A percentile compares a stretch with the other conserved stretches of the same genome.
These are phyloP conservation scores for Diaporthe citrichinensis DNA, from an alignment of 2,329 filamentous ascomycete species.

Conservation along the genomic window DNA sequence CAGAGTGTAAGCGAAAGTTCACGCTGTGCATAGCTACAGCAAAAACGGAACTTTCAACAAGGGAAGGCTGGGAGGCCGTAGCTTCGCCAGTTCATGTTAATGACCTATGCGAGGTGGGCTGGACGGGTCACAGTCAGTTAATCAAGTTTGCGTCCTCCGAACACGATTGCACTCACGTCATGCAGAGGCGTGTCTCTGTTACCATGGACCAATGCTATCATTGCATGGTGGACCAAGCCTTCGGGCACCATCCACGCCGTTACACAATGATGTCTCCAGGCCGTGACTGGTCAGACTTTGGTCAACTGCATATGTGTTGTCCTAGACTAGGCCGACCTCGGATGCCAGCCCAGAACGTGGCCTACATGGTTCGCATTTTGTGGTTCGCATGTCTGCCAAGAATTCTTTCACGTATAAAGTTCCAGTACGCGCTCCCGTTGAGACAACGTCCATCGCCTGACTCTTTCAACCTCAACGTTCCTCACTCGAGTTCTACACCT, in stretches of 20 bases:
- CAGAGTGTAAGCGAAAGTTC: fast-evolving
- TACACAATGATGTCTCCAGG: not conserved
- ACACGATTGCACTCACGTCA: no score
- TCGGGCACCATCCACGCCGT: not conserved
- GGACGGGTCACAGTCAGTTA: no score
- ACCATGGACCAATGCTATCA: not conserved
- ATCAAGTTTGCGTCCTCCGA: no score
- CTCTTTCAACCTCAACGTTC: not conserved
- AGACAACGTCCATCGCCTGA: fast-evolving
- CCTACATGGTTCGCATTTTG: not conserved
- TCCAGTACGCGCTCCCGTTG: no score
- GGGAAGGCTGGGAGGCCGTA: no score
- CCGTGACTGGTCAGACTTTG: not conserved
- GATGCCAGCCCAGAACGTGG: not conserved
- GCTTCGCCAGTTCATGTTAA: no score
- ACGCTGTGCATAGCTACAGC: no score
- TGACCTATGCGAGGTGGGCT: no score
- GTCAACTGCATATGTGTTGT: not conserved
- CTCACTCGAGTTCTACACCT: not conserved
- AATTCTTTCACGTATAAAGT: not conserved
- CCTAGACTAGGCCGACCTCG: not conserved
- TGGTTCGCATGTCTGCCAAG: not conserved
- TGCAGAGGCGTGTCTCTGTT: not conserved
- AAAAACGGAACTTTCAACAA: not conserved
- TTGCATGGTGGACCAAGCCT: not conserved